A percentile compares a stretch with the other conserved stretches of the same genome.
Evolutionary conservation across 768 basidiomycete species (phyloP).

Genomic region (Mycena vitilis): DNA sequence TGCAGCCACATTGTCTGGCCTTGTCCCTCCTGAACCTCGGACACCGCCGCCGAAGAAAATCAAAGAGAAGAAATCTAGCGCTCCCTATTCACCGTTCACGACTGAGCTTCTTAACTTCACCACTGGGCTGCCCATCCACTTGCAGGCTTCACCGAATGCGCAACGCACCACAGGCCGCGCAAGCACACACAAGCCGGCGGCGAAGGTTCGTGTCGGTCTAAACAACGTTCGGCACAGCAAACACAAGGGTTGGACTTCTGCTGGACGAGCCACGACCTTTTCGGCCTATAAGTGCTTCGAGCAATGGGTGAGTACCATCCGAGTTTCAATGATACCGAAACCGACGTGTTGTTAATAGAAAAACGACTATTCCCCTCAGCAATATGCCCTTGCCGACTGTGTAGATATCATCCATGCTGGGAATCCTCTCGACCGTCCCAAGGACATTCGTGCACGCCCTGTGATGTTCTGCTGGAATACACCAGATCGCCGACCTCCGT

Average conservation of each 20-base stretch:
- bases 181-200: background rate
- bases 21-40: background rate
- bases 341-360: no score
- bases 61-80: background rate
- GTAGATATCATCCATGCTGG: constrained; percentile 13
- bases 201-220: background rate
- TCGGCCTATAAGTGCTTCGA: constrained; percentile 4
- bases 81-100: background rate
- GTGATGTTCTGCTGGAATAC: constrained; percentile 23
- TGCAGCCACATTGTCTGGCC: background rate
- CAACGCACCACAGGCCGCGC: background rate
- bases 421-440: constrained; percentile 22
- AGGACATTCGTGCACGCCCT: constrained; percentile 22
- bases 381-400: background rate
- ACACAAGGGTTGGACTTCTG: constrained; percentile 7
- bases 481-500: background rate
- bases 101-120: background rate
- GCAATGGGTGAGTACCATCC: constrained; percentile 5
- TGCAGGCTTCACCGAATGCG: constrained; percentile 6
- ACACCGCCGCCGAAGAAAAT: constrained; percentile 4
- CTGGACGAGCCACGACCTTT: background rate
- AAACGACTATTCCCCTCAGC: constrained; percentile 26
- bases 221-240: background rate
- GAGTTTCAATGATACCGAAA: no score
- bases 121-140: background rate